Evolutionary conservation across 805 yeast species (phyloP), one percentile per base, ranked within the genome.

Genomic region (Saccharomycodes ludwigii): DNA sequence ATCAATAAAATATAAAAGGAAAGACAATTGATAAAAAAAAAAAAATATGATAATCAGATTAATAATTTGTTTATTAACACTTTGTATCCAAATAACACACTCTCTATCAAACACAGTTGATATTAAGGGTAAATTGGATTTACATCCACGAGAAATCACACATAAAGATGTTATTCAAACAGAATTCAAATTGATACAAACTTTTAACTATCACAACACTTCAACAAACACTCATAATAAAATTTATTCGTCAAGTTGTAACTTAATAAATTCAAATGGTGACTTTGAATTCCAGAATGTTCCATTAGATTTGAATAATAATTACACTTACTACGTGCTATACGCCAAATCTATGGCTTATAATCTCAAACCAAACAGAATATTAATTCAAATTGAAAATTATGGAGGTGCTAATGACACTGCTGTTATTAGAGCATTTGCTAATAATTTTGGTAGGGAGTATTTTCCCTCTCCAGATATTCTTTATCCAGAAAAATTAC

Each of bases 311-410:
- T 18, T 21, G 12, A 48, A 48, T 11, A 46, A 49, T 27, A 47
- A 41, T 22, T 38, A 49, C 2, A 46, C 54, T 5, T 41, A 49
- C 34, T 55, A 42, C 34, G 53, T 46, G 4, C 27, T 55, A 12
- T 41, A 40, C 20, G 38, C 58, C 10, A 34, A 36, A 16, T 54
- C 60, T 4, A 22, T 43, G 13, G 56, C 50, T 19, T 54, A 42
- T 29, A 55, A 55, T 39, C 33, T 55, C 35, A 47, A 43, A 21
- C 60, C 60, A 16, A 51, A 47, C 30, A 52, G 60, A 34, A 39
- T 55, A 6, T 33, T 55, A 13, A 26, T 53, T 3, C 16, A 36
- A 11, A 34, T 40, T 11, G 41, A 43, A 12, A 36, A 44, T 18
- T n/a, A n/a, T n/a, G n/a, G n/a, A n/a, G n/a, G n/a, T n/a, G 49